Evolutionary conservation across 371 early-diverging fungal species (phyloP), one percentile per base, ranked within the genome.

Genomic region (Mucor plumbeus): DNA sequence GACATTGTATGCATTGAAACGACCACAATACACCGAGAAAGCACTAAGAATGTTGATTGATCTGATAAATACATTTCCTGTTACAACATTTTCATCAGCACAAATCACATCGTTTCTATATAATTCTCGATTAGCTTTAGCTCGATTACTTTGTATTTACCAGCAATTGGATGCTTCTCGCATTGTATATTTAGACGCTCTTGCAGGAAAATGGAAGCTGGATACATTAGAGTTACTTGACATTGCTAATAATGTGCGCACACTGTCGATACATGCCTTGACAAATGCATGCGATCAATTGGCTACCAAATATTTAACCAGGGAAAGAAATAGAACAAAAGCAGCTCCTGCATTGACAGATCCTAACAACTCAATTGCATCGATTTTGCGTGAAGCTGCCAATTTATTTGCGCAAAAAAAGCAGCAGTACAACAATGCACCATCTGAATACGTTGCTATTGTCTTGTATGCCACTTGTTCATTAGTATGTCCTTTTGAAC

Each of bases 101-200:
- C 69, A 72, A 55, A 64, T 66, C 3, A 61, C 58, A 11, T 65
- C 65, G 14, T 66, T 63, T 13, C 36, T 71, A 5, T 74, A 74
- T 41, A 58, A 62, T 7, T 57, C 69, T 41, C 71, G 63, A 15
- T 44, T 74, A 13, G 70, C 74, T 10, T 40, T 81, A 13, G 71
- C 79, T 15, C 64, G 82, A 53, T 47, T 81, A 19, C 19, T 56
- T 7, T 80, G 72, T 48, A 26, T 80, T 9, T 80, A 80, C 58
- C 65, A 73, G 17, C 48, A 59, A 19, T 13, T 67, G 8, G 61
- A 48, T 35, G 48, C 54, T 14, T 40, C 68, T 33, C 41, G 59
- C 14, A 43, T n/a, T 2, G n/a, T 63, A 8, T 71, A 59, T 41
- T 47, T 79, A 7, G 44, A 68, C 36, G 72, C 71, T 15, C 35